Percentiles rank a stretch among this genome's conserved stretches.
These are phyloP conservation scores for Metschnikowia proteae DNA, from an alignment of 805 yeast species.

Conservation along the genomic window DNA sequence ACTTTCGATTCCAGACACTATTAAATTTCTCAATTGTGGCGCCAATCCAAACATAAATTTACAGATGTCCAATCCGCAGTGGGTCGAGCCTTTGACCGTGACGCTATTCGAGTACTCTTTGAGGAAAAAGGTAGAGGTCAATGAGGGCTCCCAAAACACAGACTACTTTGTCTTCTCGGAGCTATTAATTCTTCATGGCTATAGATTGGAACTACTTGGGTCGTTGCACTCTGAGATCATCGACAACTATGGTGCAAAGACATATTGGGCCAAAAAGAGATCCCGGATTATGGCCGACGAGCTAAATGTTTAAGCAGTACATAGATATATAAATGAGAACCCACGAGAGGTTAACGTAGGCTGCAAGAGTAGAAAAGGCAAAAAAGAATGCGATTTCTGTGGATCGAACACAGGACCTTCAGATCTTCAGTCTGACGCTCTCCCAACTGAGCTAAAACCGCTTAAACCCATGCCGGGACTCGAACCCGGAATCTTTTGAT, in stretches of 20 bases:
- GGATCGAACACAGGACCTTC: slow-evolving; percentile 19
- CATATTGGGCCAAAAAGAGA: slow-evolving; percentile 49
- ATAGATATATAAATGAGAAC: neutral
- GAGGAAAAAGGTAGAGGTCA: slow-evolving; percentile 33
- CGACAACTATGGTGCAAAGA: slow-evolving; percentile 43
- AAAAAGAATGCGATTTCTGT: slow-evolving; percentile 16
- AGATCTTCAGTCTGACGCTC: slow-evolving; percentile 22
- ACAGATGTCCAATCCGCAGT: slow-evolving; percentile 22
- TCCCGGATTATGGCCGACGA: slow-evolving; percentile 10
- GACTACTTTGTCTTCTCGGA: slow-evolving; percentile 50
- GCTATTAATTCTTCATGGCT: slow-evolving; percentile 54
- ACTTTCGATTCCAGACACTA: slow-evolving; percentile 44
- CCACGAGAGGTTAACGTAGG: neutral
- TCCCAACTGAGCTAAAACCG: slow-evolving; percentile 28
- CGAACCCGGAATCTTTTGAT: slow-evolving; percentile 24
- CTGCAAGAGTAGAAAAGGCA: no score
- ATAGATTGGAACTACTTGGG: slow-evolving; percentile 36
- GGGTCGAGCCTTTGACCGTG: slow-evolving; percentile 21
- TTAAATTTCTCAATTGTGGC: slow-evolving; percentile 43
- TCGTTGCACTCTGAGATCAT: slow-evolving; percentile 31
- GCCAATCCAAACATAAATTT: slow-evolving; percentile 45
- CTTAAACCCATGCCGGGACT: slow-evolving; percentile 22
- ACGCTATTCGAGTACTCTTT: slow-evolving; percentile 49
- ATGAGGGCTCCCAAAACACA: slow-evolving; percentile 8
- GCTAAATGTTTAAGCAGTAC: neutral